Evolutionary conservation across 257 asterid genomes (phyloP).

Genomic region (Mentha longifolia): DNA sequence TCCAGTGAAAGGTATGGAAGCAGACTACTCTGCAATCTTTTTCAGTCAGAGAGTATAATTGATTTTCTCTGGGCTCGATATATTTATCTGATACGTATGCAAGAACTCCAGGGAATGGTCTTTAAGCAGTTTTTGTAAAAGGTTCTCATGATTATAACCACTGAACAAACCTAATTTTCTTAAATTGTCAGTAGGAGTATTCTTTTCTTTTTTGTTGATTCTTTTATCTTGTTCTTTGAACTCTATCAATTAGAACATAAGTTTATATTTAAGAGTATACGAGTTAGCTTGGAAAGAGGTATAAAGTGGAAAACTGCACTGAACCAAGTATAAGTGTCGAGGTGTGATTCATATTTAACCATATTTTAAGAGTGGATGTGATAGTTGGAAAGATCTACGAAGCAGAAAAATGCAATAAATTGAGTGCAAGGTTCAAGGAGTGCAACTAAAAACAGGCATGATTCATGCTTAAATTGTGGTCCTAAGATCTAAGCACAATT

Average conservation of each 20-base stretch:
- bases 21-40: slow-evolving; percentile 25
- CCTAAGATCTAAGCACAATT: not conserved
- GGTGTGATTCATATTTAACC: slow-evolving; percentile 1
- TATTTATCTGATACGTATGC: slow-evolving; percentile 7
- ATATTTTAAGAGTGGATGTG: slow-evolving; percentile 3
- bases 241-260: slow-evolving; percentile 22
- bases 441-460: slow-evolving; percentile 3
- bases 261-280: not conserved
- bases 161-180: not conserved
- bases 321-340: not conserved
- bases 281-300: slow-evolving; percentile 8
- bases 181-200: not conserved
- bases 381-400: not conserved
- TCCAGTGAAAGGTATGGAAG: slow-evolving; percentile 77
- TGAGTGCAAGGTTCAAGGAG: not conserved
- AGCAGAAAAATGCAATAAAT: not conserved
- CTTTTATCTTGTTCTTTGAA: not conserved
- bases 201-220: not conserved
- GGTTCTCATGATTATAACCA: slow-evolving; percentile 4
- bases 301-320: not conserved
- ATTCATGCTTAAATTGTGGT: not conserved
- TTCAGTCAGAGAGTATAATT: slow-evolving; percentile 12
- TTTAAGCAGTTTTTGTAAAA: not conserved
- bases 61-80: slow-evolving; percentile 14
- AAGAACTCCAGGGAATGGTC: not conserved